Evolutionary conservation across 805 yeast species (phyloP).

Genomic region (Millerago galiae): DNA sequence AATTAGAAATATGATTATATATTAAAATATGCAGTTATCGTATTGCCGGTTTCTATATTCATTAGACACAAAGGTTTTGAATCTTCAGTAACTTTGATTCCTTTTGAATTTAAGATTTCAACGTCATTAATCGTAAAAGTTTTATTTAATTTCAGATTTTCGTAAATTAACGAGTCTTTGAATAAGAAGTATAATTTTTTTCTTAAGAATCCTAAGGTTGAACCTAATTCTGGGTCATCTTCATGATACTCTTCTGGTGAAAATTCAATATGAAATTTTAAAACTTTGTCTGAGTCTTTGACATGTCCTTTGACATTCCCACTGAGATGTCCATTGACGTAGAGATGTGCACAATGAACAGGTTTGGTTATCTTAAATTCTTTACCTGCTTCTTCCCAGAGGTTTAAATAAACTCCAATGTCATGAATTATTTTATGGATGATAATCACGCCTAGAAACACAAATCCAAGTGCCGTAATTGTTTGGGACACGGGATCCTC

Average conservation of each 20-base stretch:
- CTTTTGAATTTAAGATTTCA: conserved; percentile 26
- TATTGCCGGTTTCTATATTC: conserved; percentile 49
- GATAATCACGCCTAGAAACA: conserved; percentile 16
- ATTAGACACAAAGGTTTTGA: conserved; percentile 42
- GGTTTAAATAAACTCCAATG: conserved; percentile 34
- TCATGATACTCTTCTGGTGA: conserved; percentile 66
- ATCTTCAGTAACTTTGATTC: conserved; percentile 31
- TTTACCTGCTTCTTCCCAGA: conserved; percentile 48
- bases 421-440: conserved; percentile 36
- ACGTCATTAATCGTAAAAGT: conserved; percentile 29
- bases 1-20: conserved; percentile 3
- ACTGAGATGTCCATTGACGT: conserved; percentile 43
- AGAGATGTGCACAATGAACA: conserved; percentile 72
- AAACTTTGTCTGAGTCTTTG: conserved; percentile 15
- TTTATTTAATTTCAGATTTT: conserved; percentile 13
- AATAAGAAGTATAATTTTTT: conserved; percentile 49
- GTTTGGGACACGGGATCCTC: conserved; percentile 16
- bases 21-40: conserved; percentile 27
- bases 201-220: conserved; percentile 58
- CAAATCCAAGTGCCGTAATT: conserved; percentile 20
- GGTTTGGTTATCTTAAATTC: conserved; percentile 68
- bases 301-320: neutral
- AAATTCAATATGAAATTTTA: conserved; percentile 68
- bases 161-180: conserved; percentile 34
- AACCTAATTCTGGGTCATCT: conserved; percentile 63